phyloP scores from a whole-genome alignment of 2,329 filamentous ascomycete genomes.

The Laburnicola sp. region DNA sequence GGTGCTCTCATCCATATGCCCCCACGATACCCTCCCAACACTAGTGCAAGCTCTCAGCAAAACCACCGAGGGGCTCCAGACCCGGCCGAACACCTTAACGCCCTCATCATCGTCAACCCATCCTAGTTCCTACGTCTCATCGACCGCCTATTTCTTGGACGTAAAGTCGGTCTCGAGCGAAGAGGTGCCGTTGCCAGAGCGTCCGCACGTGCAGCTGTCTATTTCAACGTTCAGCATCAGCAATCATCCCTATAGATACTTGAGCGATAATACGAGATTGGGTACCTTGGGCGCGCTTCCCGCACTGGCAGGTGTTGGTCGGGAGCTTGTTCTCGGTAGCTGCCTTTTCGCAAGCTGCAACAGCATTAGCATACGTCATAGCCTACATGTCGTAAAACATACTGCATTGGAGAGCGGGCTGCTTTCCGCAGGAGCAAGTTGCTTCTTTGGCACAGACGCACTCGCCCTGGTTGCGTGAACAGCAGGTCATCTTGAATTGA shows the following conservation, averaged over 20 bases:
- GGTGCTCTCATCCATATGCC: background rate
- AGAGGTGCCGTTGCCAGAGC: slow-evolving; percentile 64
- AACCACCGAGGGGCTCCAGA: background rate
- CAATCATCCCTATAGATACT: slow-evolving; percentile 2
- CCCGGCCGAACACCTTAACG: slow-evolving; percentile 21
- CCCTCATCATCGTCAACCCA: slow-evolving; percentile 8
- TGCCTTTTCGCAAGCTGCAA: slow-evolving; percentile 70
- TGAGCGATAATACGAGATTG: slow-evolving; percentile 16
- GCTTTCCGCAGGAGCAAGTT: slow-evolving; percentile 85
- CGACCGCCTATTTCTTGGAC: slow-evolving; percentile 55
- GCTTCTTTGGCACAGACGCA: slow-evolving; percentile 63
- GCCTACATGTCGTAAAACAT: slow-evolving; percentile 23
- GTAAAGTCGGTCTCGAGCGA: slow-evolving; percentile 85
- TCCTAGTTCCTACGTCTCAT: background rate
- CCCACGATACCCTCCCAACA: too few species aligned
- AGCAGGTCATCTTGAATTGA: slow-evolving; percentile 56
- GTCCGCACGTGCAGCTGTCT: slow-evolving; percentile 77
- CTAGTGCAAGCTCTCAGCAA: background rate
- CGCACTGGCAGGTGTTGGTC: slow-evolving; percentile 75
- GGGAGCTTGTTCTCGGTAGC: slow-evolving; percentile 71
- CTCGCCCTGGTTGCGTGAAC: slow-evolving; percentile 58
- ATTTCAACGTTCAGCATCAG: slow-evolving; percentile 9
- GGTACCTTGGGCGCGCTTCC: slow-evolving; percentile 71
- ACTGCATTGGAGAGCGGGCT: slow-evolving; percentile 81
- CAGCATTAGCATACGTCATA: slow-evolving; percentile 20